Evolutionary conservation across 495 filamentous ascomycete species (phyloP).

Genomic region (Ascobolus immersus): DNA sequence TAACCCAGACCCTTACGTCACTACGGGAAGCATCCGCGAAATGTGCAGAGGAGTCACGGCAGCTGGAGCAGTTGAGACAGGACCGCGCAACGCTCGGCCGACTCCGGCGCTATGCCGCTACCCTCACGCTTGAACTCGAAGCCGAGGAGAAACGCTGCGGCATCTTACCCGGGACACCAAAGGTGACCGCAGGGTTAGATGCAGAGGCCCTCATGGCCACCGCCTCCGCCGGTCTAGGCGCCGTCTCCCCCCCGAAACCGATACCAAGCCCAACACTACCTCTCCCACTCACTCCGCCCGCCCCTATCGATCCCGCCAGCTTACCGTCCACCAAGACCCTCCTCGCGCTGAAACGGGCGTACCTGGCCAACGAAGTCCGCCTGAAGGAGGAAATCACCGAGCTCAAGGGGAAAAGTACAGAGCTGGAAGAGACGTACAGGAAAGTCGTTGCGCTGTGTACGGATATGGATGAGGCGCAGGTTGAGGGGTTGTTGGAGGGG

Average conservation of each 20-base stretch:
- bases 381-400: conserved; percentile 22
- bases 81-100: conserved; percentile 6
- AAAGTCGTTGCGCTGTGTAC: conserved; percentile 46
- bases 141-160: not conserved
- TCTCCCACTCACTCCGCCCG: conserved; percentile 7
- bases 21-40: conserved; percentile 58
- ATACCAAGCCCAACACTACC: conserved; percentile 8
- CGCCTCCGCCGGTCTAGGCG: conserved; percentile 1
- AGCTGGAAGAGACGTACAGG: conserved; percentile 43
- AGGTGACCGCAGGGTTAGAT: no score
- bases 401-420: conserved; percentile 34
- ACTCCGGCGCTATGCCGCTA: not conserved
- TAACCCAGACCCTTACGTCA: conserved; percentile 48
- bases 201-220: conserved; percentile 15
- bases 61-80: conserved; percentile 33
- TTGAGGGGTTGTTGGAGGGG: conserved; percentile 36
- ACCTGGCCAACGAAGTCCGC: conserved; percentile 21
- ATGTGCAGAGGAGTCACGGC: conserved; percentile 46
- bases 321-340: conserved; percentile 7
- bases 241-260: conserved; percentile 1
- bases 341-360: conserved; percentile 21
- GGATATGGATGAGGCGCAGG: conserved; percentile 31
- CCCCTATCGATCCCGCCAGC: conserved; percentile 4
- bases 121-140: not conserved
- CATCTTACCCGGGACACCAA: no score